phyloP scores from a whole-genome alignment of 352 stramenopile species.

The Ochromonadaceae sp. region DNA sequence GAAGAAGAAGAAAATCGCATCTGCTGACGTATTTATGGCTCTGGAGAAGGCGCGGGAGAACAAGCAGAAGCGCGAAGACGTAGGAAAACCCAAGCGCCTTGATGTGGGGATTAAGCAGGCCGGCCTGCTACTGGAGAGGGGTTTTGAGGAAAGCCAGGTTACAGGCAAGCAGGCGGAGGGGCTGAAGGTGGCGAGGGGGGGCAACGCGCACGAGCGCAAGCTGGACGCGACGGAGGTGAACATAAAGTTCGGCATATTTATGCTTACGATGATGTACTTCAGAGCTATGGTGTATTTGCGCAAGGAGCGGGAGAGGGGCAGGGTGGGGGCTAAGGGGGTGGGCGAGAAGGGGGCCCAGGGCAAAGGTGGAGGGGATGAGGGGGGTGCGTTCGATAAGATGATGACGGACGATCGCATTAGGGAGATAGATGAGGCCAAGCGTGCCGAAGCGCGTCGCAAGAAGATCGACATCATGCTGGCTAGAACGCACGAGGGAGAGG shows the following conservation, averaged over 20 bases:
- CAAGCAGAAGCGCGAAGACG: no score
- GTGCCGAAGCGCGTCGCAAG: slow-evolving; percentile 23
- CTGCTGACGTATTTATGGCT: no score
- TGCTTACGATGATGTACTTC: slow-evolving; percentile 90
- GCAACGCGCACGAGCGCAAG: slow-evolving; percentile 33
- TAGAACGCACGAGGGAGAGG: slow-evolving; percentile 44
- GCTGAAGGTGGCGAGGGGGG: slow-evolving; percentile 33
- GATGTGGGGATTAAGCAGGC: no score
- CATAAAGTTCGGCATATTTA: slow-evolving; percentile 89
- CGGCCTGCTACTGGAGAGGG: no score
- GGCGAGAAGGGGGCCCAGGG: slow-evolving; percentile 23
- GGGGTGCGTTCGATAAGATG: slow-evolving; percentile 16
- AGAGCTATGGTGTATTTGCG: slow-evolving; percentile 62
- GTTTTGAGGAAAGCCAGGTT: background rate
- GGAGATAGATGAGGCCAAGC: slow-evolving; percentile 34
- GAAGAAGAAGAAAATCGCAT: no score
- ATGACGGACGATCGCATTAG: slow-evolving; percentile 38
- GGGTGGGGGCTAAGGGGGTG: no score
- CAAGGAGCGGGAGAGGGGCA: slow-evolving; percentile 53
- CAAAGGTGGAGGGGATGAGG: slow-evolving; percentile 22
- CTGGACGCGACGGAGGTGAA: slow-evolving; percentile 64
- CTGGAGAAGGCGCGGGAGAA: no score
- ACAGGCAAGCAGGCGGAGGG: no score
- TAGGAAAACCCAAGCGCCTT: no score
- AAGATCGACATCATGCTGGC: slow-evolving; percentile 24